These are phyloP conservation scores for Zygosaccharomyces pseudobailii DNA, from an alignment of 1,139 yeast genomes.

Conservation along the genomic window DNA sequence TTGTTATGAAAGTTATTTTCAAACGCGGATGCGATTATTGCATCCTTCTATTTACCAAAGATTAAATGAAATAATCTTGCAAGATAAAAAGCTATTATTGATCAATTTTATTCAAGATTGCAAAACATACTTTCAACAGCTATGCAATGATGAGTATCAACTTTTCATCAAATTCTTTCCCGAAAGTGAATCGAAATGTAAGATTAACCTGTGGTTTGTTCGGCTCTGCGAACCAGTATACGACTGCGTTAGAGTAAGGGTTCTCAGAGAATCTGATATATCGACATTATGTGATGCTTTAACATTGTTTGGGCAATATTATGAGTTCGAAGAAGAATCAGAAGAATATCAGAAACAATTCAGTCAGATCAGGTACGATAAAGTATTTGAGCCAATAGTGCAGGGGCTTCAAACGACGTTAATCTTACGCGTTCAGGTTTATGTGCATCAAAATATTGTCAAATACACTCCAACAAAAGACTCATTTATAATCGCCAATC, in stretches of 20 bases:
- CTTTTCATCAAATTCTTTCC: conserved; percentile 55
- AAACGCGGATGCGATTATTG: conserved; percentile 47
- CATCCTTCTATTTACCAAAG: conserved; percentile 41
- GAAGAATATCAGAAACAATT: conserved; percentile 29
- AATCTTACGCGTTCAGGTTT: conserved; percentile 71
- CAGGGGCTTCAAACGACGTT: conserved; percentile 76
- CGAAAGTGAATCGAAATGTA: conserved; percentile 20
- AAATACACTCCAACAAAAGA: conserved; percentile 63
- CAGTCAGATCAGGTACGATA: conserved; percentile 45
- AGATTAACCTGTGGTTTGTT: conserved; percentile 48
- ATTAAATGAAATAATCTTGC: conserved; percentile 30
- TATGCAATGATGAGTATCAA: conserved; percentile 57
- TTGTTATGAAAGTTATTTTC: conserved; percentile 59
- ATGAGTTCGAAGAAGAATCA: conserved; percentile 52
- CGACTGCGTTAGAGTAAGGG: conserved; percentile 58
- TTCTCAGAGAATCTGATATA: conserved; percentile 66
- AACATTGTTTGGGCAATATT: conserved; percentile 61
- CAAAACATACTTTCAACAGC: conserved; percentile 51
- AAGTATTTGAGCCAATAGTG: conserved; percentile 63
- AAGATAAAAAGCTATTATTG: conserved; percentile 33
- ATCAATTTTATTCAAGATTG: conserved; percentile 57
- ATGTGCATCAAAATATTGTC: conserved; percentile 62
- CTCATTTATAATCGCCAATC: conserved; percentile 56
- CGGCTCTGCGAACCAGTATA: conserved; percentile 70
- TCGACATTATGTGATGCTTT: conserved; percentile 69